Evolutionary conservation across 495 filamentous ascomycete genomes (phyloP).

Genomic region (Podospora fimiseda): DNA sequence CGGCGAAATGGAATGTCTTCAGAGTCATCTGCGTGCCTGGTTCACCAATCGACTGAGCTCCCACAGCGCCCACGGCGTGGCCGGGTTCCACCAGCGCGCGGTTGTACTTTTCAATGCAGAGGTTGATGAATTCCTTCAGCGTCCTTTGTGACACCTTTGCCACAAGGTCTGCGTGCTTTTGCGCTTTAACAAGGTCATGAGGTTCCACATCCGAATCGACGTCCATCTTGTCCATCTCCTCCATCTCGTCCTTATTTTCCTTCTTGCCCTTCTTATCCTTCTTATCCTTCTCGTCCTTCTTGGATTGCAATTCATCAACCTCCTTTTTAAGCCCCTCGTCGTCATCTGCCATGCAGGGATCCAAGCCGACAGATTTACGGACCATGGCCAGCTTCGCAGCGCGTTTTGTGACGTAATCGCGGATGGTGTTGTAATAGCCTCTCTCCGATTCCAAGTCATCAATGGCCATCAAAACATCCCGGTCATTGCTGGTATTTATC

Average conservation of each 20-base stretch:
- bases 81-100: conserved; percentile 87
- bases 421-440: conserved; percentile 71
- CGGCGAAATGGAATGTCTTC: conserved; percentile 99
- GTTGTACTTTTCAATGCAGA: conserved; percentile 83
- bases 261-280: no score
- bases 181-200: conserved; percentile 4
- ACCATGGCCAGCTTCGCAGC: conserved; percentile 45
- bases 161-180: conserved; percentile 54
- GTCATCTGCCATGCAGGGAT: conserved; percentile 22
- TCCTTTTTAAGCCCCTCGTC: conserved; percentile 11
- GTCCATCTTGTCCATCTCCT: conserved; percentile 10
- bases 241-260: no score
- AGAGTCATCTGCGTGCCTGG: conserved; percentile 99
- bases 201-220: conserved; percentile 3
- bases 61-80: conserved; percentile 94
- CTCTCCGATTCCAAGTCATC: conserved; percentile 83
- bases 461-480: conserved; percentile 39
- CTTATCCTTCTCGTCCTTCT: no score
- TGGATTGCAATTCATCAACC: conserved; percentile 17
- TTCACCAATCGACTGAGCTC: conserved; percentile 96
- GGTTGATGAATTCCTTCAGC: conserved; percentile 65
- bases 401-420: conserved; percentile 54
- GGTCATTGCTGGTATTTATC: conserved; percentile 43
- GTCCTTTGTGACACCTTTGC: conserved; percentile 73
- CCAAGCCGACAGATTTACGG: conserved; percentile 38